Base-by-base conservation (phyloP, 805 yeast species). In the Monosporozyma unispora region DNA sequence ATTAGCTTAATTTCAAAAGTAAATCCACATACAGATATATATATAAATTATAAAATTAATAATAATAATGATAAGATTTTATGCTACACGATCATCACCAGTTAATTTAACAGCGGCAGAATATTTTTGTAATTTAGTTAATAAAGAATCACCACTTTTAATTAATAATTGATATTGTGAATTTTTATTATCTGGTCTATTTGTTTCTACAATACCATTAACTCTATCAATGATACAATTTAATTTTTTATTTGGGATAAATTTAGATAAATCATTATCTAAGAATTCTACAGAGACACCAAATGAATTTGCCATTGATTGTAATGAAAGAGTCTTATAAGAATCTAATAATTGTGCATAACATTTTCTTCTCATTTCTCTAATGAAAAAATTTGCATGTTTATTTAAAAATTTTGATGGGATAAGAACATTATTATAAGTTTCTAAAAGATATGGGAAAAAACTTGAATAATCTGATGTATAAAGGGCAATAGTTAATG, bases 161-260 rank as follows among this genome's bases (percentile, higher is more conserved):
- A 93, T 82, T 61, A 93, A 76, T 54, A 74, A 68, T 64, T 89
- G 96, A 68, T 90, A 93, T 70, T 91, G 98, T 50, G 87, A 85
- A 64, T 93, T 91, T 70, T 93, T 93, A 71, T 85, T 89, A 67
- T 93, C 99, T 1, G 97, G 96, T 57, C 98, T 78, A 69, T 89
- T 93, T 16, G 99, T 93, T 66, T 87, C 95, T 55, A 93, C 87
- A 53, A 93, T 87, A 12, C 95, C 98, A 67, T 89, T 87, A 47
- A 93, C 98, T 63, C 87, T 80, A 67, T 93, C 99, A 62, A 93
- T 88, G 47, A 93, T 90, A 71, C 99, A 93, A 70, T 90, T 91
- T 64, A 93, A 77, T 69, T 88, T 88, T 65, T 90, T 89, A 68
- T 83, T 90, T 37, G 97, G 96, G 59, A 93, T 88, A 64, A 91